Percentiles rank a stretch among this genome's conserved stretches.
Conservation (phyloP, 495 filamentous ascomycete genomes). For the Talaromyces nanjingensis region DNA sequence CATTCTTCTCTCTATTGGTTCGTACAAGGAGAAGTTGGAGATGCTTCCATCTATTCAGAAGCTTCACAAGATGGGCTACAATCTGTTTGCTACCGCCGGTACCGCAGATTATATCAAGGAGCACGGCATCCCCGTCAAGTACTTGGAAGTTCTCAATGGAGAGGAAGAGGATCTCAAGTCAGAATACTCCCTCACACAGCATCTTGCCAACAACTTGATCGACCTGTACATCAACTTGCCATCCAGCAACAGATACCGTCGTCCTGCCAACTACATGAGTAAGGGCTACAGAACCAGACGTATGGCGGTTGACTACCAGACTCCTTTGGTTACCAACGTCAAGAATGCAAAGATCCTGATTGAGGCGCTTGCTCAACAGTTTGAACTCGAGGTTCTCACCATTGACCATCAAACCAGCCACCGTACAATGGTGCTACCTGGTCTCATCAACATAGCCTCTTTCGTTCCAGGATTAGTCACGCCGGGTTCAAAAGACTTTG, state of each 20-base stretch:
- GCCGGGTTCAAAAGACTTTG: conserved; percentile 59
- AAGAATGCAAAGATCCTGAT: conserved; percentile 98
- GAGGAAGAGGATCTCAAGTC: conserved; percentile 76
- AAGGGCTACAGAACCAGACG: conserved; percentile 90
- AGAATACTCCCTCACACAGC: conserved; percentile 92
- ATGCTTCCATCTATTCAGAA: conserved; percentile 89
- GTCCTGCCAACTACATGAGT: conserved; percentile 97
- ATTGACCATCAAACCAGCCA: conserved; percentile 88
- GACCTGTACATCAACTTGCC: conserved; percentile 98
- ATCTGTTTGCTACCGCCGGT: conserved; percentile 90
- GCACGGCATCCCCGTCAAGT: conserved; percentile 83
- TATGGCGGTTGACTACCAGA: conserved; percentile 99
- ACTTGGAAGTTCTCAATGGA: conserved; percentile 73
- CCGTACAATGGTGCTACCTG: conserved; percentile 66
- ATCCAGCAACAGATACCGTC: conserved; percentile 91
- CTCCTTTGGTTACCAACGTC: conserved; percentile 94
- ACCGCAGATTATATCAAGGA: conserved; percentile 94
- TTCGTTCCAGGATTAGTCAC: conserved; percentile 70
- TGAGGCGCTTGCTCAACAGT: conserved; percentile 86
- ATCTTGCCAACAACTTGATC: conserved; percentile 93
- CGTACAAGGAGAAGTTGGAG: conserved; percentile 96
- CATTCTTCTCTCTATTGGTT: conserved; percentile 90
- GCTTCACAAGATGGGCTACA: conserved; percentile 82
- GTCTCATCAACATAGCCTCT: conserved; percentile 71
- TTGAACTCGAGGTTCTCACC: conserved; percentile 69